These are phyloP conservation scores for Aristolochia californica DNA, from an alignment of 164 flowering plant genomes.

Conservation along the genomic window DNA sequence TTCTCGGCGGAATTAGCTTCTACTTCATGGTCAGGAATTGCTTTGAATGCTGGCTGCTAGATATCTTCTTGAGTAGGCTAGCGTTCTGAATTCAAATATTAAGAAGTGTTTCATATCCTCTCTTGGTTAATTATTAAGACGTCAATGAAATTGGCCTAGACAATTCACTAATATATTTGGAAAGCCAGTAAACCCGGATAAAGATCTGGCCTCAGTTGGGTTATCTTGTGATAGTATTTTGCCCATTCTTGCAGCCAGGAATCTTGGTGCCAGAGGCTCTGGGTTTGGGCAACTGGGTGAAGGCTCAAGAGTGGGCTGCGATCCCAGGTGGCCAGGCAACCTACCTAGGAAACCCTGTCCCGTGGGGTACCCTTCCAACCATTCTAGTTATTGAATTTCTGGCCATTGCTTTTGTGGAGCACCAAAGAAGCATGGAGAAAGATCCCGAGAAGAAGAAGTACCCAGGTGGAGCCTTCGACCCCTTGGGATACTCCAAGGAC, in stretches of 20 bases:
- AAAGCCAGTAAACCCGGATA: too few species aligned
- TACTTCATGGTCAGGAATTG: too few species aligned
- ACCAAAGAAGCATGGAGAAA: constrained; percentile 96
- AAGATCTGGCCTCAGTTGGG: background rate
- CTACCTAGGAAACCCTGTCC: constrained; percentile 91
- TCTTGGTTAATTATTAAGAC: too few species aligned
- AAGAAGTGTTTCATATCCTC: too few species aligned
- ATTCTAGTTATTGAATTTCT: constrained; percentile 81
- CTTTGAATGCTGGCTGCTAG: too few species aligned
- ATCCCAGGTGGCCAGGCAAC: constrained; percentile 94
- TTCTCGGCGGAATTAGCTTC: background rate
- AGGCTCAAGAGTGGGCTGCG: constrained; percentile 99
- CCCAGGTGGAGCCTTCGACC: constrained; percentile 98
- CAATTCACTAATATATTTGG: too few species aligned
- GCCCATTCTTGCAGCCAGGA: constrained; percentile 64
- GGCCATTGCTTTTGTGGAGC: constrained; percentile 81
- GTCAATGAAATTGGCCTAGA: too few species aligned
- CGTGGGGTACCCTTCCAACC: constrained; percentile 95
- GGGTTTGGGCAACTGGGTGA: constrained; percentile 96
- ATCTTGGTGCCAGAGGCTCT: constrained; percentile 88
- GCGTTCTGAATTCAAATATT: too few species aligned
- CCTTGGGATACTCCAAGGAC: constrained; percentile 95
- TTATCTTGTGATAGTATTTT: background rate
- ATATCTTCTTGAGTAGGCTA: too few species aligned
- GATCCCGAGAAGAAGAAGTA: constrained; percentile 95